These are phyloP conservation scores for Dothideomycetidae sp. DNA, from an alignment of 2,329 filamentous ascomycete genomes.

Conservation along the genomic window DNA sequence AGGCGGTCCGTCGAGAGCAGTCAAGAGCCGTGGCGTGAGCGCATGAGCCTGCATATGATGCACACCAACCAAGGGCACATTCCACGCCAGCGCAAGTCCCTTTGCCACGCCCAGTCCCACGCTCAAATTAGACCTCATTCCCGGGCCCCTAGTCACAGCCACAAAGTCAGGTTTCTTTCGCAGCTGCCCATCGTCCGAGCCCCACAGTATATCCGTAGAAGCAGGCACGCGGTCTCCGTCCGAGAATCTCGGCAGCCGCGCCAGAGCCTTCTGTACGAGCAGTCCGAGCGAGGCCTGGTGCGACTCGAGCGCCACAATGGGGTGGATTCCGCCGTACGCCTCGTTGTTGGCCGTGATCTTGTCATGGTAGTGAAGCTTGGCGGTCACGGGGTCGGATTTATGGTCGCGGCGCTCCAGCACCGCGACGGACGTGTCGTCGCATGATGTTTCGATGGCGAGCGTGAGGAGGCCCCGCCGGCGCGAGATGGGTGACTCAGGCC, in stretches of 20 bases:
- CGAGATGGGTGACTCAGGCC: neutral
- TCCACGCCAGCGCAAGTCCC: conserved; percentile 71
- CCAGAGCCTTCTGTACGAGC: conserved; percentile 52
- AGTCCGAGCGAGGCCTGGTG: conserved; percentile 58
- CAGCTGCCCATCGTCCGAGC: conserved; percentile 6
- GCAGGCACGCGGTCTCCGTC: conserved; percentile 4
- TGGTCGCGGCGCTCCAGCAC: conserved; percentile 44
- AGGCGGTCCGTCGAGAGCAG: conserved; percentile 37
- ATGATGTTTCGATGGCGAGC: conserved; percentile 70
- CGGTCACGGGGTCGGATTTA: neutral
- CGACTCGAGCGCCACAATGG: conserved; percentile 56
- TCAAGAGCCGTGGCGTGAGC: conserved; percentile 66
- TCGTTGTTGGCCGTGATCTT: conserved; percentile 72
- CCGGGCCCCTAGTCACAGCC: conserved; percentile 79
- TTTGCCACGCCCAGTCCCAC: conserved; percentile 75
- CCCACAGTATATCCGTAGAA: conserved; percentile 4
- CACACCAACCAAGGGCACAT: conserved; percentile 67
- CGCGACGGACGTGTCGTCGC: conserved; percentile 87
- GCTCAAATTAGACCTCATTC: conserved; percentile 66
- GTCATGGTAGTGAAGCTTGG: conserved; percentile 50
- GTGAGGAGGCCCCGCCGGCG: conserved; percentile 25
- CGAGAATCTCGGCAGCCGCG: conserved; percentile 33
- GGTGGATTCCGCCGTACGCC: conserved; percentile 64
- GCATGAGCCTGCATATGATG: conserved; percentile 98
- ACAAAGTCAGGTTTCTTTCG: conserved; percentile 58